Percentiles rank a stretch among this genome's conserved stretches.
phyloP scores from a whole-genome alignment of 805 yeast species.

The Scheffersomyces lignosus region DNA sequence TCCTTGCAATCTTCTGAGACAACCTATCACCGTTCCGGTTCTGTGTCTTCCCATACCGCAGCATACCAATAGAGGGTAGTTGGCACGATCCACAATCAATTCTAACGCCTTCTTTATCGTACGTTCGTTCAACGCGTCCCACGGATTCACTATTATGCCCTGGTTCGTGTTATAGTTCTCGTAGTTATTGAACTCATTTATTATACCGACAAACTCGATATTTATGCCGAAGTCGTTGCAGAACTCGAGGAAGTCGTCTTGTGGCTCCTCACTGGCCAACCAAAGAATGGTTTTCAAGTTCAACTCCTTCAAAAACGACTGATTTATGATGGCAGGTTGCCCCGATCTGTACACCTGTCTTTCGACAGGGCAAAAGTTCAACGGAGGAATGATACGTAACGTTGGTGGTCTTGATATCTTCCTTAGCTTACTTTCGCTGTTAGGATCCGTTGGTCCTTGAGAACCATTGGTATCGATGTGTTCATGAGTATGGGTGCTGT shows the following conservation, averaged over 20 bases:
- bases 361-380: constrained; percentile 95
- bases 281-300: constrained; percentile 80
- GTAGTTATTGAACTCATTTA: constrained; percentile 54
- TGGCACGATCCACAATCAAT: constrained; percentile 66
- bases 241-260: constrained; percentile 80
- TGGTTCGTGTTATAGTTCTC: constrained; percentile 14
- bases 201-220: constrained; percentile 79
- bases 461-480: not conserved
- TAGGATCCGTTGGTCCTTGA: not conserved
- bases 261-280: constrained; percentile 96
- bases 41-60: constrained; percentile 99
- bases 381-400: constrained; percentile 81
- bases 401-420: constrained; percentile 52
- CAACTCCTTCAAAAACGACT: constrained; percentile 76
- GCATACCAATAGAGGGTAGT: constrained; percentile 85
- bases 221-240: constrained; percentile 70
- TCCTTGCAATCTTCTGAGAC: constrained; percentile 88
- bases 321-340: constrained; percentile 92
- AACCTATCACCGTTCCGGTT: constrained; percentile 95
- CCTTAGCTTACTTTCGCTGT: constrained; percentile 1
- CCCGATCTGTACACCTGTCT: constrained; percentile 84
- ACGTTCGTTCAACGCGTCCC: constrained; percentile 91
- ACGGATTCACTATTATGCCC: constrained; percentile 70
- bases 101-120: constrained; percentile 79
- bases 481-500: no score